These are phyloP conservation scores for Bondarzewia mesenterica DNA, from an alignment of 1,284 basidiomycete genomes.

Conservation along the genomic window DNA sequence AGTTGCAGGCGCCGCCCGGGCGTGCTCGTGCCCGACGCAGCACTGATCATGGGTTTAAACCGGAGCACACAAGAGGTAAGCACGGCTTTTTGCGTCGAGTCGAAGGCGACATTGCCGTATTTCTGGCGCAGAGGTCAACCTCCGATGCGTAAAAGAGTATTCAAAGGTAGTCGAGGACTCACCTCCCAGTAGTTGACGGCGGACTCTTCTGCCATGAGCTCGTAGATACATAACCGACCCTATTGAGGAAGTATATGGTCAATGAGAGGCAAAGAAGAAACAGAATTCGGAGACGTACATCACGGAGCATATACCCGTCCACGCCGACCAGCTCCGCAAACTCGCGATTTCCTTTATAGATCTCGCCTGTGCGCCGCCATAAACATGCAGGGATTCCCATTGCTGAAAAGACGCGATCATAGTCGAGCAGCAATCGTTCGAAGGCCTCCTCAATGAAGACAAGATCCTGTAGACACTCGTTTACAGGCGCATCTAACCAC, in stretches of 20 bases:
- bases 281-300: conserved; percentile 37
- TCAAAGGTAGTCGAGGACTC: too few relatives aligned
- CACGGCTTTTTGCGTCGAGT: conserved; percentile 82
- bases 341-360: conserved; percentile 96
- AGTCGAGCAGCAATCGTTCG: conserved; percentile 90
- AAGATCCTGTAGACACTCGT: conserved; percentile 57
- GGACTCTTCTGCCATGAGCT: conserved; percentile 93
- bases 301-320: conserved; percentile 74
- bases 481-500: conserved; percentile 7
- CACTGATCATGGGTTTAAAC: conserved; percentile 53
- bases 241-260: conserved; percentile 20
- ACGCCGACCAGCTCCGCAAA: conserved; percentile 85
- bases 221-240: conserved; percentile 93
- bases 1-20: conserved; percentile 17
- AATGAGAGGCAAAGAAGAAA: conserved; percentile 18
- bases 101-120: conserved; percentile 93
- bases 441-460: conserved; percentile 98
- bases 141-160: neutral
- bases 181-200: conserved; percentile 99
- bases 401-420: conserved; percentile 91
- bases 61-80: conserved; percentile 89
- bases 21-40: conserved; percentile 19
- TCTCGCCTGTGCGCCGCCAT: conserved; percentile 96
- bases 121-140: conserved; percentile 51
- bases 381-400: conserved; percentile 97